Conservation (phyloP, 495 filamentous ascomycete genomes). For the Penicillium riverlandense region DNA sequence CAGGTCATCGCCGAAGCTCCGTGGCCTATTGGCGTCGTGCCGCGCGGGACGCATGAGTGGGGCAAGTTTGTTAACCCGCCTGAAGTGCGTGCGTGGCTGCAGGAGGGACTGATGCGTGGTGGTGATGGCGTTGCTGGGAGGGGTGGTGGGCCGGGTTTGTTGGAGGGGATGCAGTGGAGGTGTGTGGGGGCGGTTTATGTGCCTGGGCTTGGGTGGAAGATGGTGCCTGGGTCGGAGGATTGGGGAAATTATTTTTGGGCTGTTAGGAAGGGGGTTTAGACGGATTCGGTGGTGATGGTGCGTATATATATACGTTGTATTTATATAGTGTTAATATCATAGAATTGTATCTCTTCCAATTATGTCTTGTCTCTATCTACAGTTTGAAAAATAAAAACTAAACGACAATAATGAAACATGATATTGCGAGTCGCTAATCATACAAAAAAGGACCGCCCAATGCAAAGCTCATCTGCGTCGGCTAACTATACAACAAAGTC, state of each 20-base stretch:
- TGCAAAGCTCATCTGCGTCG: neutral
- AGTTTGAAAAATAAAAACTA: no score
- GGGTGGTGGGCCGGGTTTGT: constrained; percentile 52
- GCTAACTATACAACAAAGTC: neutral
- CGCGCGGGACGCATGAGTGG: constrained; percentile 93
- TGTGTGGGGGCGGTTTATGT: constrained; percentile 70
- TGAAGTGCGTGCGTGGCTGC: constrained; percentile 62
- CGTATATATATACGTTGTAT: neutral
- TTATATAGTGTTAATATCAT: neutral
- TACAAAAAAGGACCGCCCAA: no score
- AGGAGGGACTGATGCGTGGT: constrained; percentile 33
- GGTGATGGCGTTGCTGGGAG: constrained; percentile 30
- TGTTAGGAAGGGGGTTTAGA: constrained; percentile 53
- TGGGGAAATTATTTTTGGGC: constrained; percentile 97
- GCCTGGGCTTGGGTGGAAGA: constrained; percentile 85
- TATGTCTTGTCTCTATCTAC: no score
- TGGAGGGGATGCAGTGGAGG: constrained; percentile 55
- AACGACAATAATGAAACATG: no score
- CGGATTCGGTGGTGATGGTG: neutral
- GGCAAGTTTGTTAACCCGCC: constrained; percentile 83
- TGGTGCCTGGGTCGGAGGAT: constrained; percentile 72
- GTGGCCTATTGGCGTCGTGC: constrained; percentile 76
- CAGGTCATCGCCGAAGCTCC: constrained; percentile 82
- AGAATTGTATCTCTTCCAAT: neutral
- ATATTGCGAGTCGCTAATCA: neutral